phyloP scores from a whole-genome alignment of 2,329 filamentous ascomycete species.

The Sclerotiophoma versabilis region DNA sequence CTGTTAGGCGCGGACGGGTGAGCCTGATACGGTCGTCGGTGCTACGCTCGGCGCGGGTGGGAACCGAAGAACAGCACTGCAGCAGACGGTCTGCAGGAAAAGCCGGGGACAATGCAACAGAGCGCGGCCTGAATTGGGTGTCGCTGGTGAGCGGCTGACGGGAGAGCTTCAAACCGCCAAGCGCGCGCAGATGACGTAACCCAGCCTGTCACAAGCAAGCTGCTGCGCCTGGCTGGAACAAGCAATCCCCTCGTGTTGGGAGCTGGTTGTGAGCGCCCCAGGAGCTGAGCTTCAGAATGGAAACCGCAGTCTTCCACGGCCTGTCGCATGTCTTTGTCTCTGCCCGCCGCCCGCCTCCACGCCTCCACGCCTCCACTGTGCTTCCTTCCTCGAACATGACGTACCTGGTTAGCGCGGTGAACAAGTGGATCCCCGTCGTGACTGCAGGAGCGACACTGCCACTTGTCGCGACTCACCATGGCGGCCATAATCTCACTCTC shows the following conservation, averaged over 20 bases:
- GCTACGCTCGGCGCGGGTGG: conserved; percentile 15
- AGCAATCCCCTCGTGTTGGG: not conserved
- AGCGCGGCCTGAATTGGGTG: conserved; percentile 14
- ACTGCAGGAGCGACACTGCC: conserved; percentile 8
- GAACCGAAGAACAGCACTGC: conserved; percentile 9
- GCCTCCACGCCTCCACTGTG: conserved; percentile 2
- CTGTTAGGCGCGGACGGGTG: conserved; percentile 12
- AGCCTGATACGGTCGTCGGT: conserved; percentile 10
- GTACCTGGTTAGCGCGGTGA: conserved; percentile 13
- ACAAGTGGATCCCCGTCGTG: conserved; percentile 3
- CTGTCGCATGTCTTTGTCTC: not conserved
- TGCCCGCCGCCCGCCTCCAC: too few species aligned
- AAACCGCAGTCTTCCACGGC: not conserved
- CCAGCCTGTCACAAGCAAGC: conserved; percentile 5
- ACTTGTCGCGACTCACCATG: conserved; percentile 9
- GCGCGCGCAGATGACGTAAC: conserved; percentile 36
- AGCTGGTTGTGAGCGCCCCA: not conserved
- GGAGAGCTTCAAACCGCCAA: conserved; percentile 25
- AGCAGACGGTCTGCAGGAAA: not conserved
- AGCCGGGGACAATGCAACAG: not conserved
- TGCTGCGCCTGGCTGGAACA: not conserved
- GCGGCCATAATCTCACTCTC: not conserved
- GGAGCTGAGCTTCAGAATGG: not conserved
- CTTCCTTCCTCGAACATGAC: conserved; percentile 14
- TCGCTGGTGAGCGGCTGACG: conserved; percentile 30